phyloP scores from a whole-genome alignment of 352 stramenopile genomes.

The Blastocystis hominis region DNA sequence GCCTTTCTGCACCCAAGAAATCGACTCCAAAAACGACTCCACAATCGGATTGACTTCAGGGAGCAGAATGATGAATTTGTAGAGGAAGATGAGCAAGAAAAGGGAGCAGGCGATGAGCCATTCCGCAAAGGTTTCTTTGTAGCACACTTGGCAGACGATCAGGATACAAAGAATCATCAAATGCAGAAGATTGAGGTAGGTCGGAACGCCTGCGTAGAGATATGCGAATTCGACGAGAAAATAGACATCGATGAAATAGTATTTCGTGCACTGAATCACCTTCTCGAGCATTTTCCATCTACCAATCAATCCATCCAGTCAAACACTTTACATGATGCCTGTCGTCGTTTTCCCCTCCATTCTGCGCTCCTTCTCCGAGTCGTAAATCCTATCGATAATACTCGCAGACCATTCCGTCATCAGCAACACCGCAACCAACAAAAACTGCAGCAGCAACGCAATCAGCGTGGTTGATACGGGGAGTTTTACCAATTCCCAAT shows the following conservation, averaged over 20 bases:
- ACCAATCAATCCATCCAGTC: not conserved
- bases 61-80: not conserved
- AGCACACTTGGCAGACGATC: not conserved
- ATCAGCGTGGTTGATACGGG: not conserved
- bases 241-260: constrained; percentile 35
- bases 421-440: not conserved
- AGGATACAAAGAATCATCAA: constrained; percentile 10
- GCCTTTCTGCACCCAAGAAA: not conserved
- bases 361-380: not conserved
- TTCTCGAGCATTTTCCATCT: constrained; percentile 28
- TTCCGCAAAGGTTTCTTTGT: constrained; percentile 13
- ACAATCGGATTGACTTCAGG: not conserved
- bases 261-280: not conserved
- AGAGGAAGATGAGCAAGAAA: constrained; percentile 18
- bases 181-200: not conserved
- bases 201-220: not conserved
- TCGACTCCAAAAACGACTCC: not conserved
- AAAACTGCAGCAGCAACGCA: not conserved
- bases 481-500: not conserved
- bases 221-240: not conserved
- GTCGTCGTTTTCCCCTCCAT: not conserved
- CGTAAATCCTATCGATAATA: not conserved
- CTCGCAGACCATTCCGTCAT: not conserved
- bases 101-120: not conserved
- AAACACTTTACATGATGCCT: not conserved